phyloP scores from a whole-genome alignment of 2,329 filamentous ascomycete species.

The Dactylellina leptospora region DNA sequence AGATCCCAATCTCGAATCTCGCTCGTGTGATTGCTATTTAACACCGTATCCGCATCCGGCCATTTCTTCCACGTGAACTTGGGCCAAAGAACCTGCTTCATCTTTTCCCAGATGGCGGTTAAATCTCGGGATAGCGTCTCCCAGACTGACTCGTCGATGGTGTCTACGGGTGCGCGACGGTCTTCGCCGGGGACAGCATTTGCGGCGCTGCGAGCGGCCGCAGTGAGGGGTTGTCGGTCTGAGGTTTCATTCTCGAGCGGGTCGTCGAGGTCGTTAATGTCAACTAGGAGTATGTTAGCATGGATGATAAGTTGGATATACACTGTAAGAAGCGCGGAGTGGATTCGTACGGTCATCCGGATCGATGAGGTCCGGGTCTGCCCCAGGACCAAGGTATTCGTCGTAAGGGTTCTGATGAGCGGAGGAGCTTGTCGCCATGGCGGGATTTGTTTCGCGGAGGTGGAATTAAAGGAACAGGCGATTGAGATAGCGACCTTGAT shows the following conservation, averaged over 20 bases:
- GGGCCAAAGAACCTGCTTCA: conserved; percentile 95
- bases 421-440: conserved; percentile 57
- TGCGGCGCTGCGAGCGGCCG: conserved; percentile 68
- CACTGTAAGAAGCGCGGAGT: not conserved
- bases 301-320: not conserved
- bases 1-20: conserved; percentile 85
- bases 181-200: conserved; percentile 76
- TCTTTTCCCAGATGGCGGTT: conserved; percentile 94
- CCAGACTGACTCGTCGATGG: conserved; percentile 97
- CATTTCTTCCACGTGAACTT: conserved; percentile 84
- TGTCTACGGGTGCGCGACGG: conserved; percentile 85
- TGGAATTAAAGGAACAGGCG: conserved; percentile 14
- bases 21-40: conserved; percentile 62
- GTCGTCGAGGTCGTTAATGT: conserved; percentile 92
- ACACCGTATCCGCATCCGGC: conserved; percentile 74
- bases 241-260: conserved; percentile 76
- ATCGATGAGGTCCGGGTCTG: conserved; percentile 77
- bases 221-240: conserved; percentile 72
- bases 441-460: not conserved
- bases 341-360: conserved; percentile 75
- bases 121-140: conserved; percentile 93
- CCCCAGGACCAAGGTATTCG: conserved; percentile 63
- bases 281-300: conserved; percentile 67
- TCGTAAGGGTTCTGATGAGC: conserved; percentile 69
- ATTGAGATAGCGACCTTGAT: conserved; percentile 11